A percentile compares a stretch with the other conserved stretches of the same genome.
Conservation (phyloP, 2,329 filamentous ascomycete species). For the Fusarium guadeloupense region DNA sequence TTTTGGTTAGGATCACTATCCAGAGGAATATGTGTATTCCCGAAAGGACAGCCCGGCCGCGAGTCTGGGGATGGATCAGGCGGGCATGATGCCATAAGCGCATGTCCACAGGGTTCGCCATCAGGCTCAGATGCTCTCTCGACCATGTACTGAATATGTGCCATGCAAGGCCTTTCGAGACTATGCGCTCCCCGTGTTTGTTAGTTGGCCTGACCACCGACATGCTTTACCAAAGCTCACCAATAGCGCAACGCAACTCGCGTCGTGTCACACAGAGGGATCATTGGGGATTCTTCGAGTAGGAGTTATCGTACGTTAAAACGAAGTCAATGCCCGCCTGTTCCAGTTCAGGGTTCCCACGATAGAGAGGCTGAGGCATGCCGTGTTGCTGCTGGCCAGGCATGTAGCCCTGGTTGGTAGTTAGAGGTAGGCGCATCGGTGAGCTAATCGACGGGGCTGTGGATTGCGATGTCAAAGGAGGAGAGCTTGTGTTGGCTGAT, state of each 20-base stretch:
- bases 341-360: slow-evolving; percentile 72
- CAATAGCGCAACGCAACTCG: slow-evolving; percentile 29
- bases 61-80: slow-evolving; percentile 68
- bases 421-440: slow-evolving; percentile 36
- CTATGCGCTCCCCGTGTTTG: slow-evolving; percentile 62
- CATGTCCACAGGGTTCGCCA: slow-evolving; percentile 82
- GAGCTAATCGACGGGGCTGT: slow-evolving; percentile 53
- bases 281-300: slow-evolving; percentile 71
- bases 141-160: slow-evolving; percentile 84
- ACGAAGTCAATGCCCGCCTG: slow-evolving; percentile 90
- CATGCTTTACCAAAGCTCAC: slow-evolving; percentile 33
- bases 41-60: slow-evolving; percentile 63
- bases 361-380: slow-evolving; percentile 38
- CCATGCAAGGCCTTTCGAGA: slow-evolving; percentile 93
- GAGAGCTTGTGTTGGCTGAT: slow-evolving; percentile 57
- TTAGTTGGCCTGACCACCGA: slow-evolving; percentile 52
- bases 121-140: slow-evolving; percentile 67
- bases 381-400: slow-evolving; percentile 46
- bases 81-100: slow-evolving; percentile 91
- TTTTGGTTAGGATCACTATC: slow-evolving; percentile 62
- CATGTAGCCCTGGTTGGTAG: slow-evolving; percentile 39
- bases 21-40: slow-evolving; percentile 52
- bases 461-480: slow-evolving; percentile 57
- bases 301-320: slow-evolving; percentile 78
- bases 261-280: slow-evolving; percentile 62